These are phyloP conservation scores for Trametes maxima DNA, from an alignment of 768 basidiomycete species.

Conservation along the genomic window DNA sequence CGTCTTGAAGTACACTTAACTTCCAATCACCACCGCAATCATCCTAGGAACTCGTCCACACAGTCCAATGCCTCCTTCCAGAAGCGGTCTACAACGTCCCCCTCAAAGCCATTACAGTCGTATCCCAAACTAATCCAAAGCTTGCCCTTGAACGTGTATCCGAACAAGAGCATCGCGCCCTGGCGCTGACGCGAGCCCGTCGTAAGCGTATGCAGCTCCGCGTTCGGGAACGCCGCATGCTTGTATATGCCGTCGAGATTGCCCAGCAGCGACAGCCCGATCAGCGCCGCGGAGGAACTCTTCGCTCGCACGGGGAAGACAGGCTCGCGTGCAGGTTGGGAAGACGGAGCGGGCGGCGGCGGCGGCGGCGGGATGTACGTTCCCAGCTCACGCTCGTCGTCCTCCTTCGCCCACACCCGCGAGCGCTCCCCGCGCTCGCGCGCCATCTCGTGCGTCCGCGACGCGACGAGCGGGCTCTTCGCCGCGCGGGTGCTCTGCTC, in stretches of 20 bases:
- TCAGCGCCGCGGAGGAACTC: conserved; percentile 61
- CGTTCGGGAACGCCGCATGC: conserved; percentile 55
- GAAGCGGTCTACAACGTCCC: conserved; percentile 59
- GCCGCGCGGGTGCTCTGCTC: conserved; percentile 66
- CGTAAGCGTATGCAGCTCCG: conserved; percentile 72
- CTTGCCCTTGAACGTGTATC: conserved; percentile 73
- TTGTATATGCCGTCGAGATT: conserved; percentile 84
- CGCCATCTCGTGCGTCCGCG: conserved; percentile 68
- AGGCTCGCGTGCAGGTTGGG: conserved; percentile 19
- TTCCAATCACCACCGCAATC: neutral
- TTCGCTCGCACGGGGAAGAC: conserved; percentile 35
- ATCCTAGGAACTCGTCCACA: conserved; percentile 59
- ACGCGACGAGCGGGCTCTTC: conserved; percentile 61
- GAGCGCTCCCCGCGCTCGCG: conserved; percentile 60
- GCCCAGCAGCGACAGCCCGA: conserved; percentile 83
- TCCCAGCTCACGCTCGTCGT: conserved; percentile 62
- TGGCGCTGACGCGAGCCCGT: conserved; percentile 83
- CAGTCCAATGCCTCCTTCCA: conserved; percentile 62
- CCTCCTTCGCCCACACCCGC: conserved; percentile 71
- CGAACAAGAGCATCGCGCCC: conserved; percentile 81
- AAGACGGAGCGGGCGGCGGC: conserved; percentile 14
- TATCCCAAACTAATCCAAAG: conserved; percentile 82
- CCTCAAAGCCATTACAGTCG: conserved; percentile 75
- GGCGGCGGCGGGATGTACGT: conserved; percentile 38
- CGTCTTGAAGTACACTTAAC: no score